A percentile compares a stretch with the other conserved stretches of the same genome.
Conservation (phyloP, 306 rosid species). For the Vigna radiata region DNA sequence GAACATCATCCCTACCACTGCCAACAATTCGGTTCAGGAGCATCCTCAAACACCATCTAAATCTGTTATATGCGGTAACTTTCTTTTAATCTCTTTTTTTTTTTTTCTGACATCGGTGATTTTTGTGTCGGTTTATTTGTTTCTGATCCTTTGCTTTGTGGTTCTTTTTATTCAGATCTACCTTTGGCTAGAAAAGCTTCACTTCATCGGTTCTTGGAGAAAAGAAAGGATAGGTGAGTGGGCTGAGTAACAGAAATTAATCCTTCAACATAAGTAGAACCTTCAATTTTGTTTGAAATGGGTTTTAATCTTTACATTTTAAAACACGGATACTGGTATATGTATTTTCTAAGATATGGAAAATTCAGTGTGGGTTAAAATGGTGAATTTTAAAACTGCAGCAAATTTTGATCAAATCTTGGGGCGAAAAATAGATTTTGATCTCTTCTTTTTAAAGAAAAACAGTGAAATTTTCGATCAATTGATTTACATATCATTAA, state of each 20-base stretch:
- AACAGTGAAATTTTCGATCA: background rate
- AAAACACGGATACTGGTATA: background rate
- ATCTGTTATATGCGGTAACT: constrained; percentile 65
- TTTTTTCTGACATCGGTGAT: background rate
- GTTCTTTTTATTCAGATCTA: constrained; percentile 57
- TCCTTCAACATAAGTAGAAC: background rate
- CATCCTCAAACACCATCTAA: constrained; percentile 51
- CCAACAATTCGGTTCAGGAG: constrained; percentile 43
- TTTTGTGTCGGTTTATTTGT: constrained; percentile 13
- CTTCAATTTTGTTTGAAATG: background rate
- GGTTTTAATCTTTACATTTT: background rate
- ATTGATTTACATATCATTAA: constrained; percentile 3
- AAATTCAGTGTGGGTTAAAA: background rate
- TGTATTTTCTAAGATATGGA: background rate
- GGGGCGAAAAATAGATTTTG: background rate
- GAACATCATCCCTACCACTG: constrained; percentile 14
- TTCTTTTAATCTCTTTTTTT: background rate
- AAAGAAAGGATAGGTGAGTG: constrained; percentile 78
- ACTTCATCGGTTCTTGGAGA: constrained; percentile 81
- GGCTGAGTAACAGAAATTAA: background rate
- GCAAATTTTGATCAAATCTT: background rate
- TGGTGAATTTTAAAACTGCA: background rate
- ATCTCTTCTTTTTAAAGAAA: background rate
- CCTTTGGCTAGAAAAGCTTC: constrained; percentile 88
- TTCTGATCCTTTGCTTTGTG: constrained; percentile 37